Base-by-base conservation (phyloP, 495 filamentous ascomycete species). In the Xylaria castorea region DNA sequence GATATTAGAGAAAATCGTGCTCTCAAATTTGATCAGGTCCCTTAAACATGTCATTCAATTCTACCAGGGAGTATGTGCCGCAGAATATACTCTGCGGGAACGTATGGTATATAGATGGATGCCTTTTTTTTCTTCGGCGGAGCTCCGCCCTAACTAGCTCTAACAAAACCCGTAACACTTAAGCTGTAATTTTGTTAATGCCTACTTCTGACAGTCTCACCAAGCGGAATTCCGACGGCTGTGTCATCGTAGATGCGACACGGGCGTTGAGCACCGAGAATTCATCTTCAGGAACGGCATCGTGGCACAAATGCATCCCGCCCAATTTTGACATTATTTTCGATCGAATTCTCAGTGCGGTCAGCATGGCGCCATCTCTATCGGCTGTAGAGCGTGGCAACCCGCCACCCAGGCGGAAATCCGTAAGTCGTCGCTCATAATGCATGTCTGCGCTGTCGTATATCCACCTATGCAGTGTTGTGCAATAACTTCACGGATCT, bases 401-500 rank as follows among this genome's bases (percentile, higher is more conserved):
- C 53, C 78, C 84, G 40, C 82, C 84, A 25, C 82, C 85, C 6
- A 80, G 87, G 51, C 83, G 83, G 40, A 88, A 87, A 71, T 86
- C 78, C 61, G 70, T 71, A 66, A 64, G 70, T 36, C 16, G n/a
- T 61, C 32, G n/a, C 16, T 34, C 32, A 50, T 38, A 5, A 32
- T 30, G 6, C 20, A 42, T 57, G 22, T 34, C 20, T 22, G 20
- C 36, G n/a, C 55, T 9, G 16, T 58, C 1, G 32, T 7, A 36
- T 34, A 36, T 20, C 57, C 30, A 34, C 57, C 27, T 12, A 50
- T 8, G 8, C 18, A 60, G 18, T 36, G 34, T 22, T 12, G 8
- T 36, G 57, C 0, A 34, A n/a, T 60, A 34, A n/a, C 57, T 11
- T 22, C 1, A 5, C 30, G 34, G 30, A 8, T 6, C 18, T 22